These are phyloP conservation scores for Athelia sp. DNA, from an alignment of 1,284 basidiomycete genomes.

Conservation along the genomic window DNA sequence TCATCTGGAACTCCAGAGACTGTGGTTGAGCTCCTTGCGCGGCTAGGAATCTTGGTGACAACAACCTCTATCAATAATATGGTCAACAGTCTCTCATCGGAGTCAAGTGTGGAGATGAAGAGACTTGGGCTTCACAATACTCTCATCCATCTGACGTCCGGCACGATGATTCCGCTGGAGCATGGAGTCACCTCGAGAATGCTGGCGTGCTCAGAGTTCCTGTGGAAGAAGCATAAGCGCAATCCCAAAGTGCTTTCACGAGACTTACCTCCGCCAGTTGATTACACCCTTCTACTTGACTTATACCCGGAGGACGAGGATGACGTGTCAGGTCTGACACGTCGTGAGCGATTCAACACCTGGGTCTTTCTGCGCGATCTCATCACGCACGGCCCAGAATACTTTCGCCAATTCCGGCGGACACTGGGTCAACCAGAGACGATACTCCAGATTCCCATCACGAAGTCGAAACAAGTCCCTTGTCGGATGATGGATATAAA, in stretches of 20 bases:
- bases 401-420: background rate
- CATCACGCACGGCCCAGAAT: background rate
- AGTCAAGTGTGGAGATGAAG: background rate
- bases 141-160: constrained; percentile 5
- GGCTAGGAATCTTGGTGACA: constrained; percentile 3
- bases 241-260: background rate
- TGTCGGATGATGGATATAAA: constrained; percentile 2
- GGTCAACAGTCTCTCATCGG: constrained; percentile 1
- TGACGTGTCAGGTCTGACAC: background rate
- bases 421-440: background rate
- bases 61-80: constrained; percentile 2
- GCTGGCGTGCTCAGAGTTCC: background rate
- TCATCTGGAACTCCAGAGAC: constrained; percentile 5
- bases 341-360: background rate
- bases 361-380: background rate
- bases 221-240: background rate
- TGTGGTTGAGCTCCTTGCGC: constrained; percentile 6
- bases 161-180: constrained; percentile 2
- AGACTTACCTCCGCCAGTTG: background rate
- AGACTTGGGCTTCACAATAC: background rate
- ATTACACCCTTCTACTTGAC: background rate
- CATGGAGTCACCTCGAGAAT: background rate
- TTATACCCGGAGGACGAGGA: background rate
- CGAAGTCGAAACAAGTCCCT: background rate
- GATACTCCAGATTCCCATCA: background rate